Evolutionary conservation across 2,329 filamentous ascomycete genomes (phyloP), one percentile per base, ranked within the genome.

Genomic region (Hypoxylon sp.): DNA sequence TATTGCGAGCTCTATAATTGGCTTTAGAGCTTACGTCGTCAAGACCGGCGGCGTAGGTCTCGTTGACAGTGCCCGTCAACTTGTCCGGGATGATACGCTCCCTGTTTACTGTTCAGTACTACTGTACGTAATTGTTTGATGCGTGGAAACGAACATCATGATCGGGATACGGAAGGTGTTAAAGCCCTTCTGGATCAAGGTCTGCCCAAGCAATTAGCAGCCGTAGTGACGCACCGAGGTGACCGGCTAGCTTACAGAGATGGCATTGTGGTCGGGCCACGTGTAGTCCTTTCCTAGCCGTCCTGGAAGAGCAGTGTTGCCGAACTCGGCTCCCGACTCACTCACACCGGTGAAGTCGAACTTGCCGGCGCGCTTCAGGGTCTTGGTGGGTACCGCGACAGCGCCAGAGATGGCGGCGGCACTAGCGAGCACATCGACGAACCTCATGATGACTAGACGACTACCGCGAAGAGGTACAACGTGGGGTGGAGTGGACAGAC

Each of bases 281-380:
- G 81, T 89, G 74, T 86, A 91, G 72, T 91, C 87, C 58, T 82
- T 89, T 54, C 82, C 84, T 61, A 86, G 81, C 1, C 78, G 77
- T 8, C 89, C 89, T 1, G 89, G 88, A 32, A 89, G 80, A 57
- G 81, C 83, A 24, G 75, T 79, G 65, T 86, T 82, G 44, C 88
- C 88, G 66, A 91, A 91, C 71, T 92, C 89, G 46, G 88, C 88
- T 11, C 88, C 88, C 19, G 87, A 75, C 69, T 78, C 75, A 46
- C 77, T 80, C 68, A 79, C 74, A 27, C 79, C 79, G 21, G 76
- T 75, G 60, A 79, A 81, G 66, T 78, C 69, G 65, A 80, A 79
- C 63, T 76, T 77, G 71, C 73, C 75, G 15, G 76, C 77, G 24
- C 79, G 77, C 73, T 80, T 81, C 65, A 67, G 68, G 60, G 75